Conservation (phyloP, 257 asterid genomes). For the Plectranthus barbatus region DNA sequence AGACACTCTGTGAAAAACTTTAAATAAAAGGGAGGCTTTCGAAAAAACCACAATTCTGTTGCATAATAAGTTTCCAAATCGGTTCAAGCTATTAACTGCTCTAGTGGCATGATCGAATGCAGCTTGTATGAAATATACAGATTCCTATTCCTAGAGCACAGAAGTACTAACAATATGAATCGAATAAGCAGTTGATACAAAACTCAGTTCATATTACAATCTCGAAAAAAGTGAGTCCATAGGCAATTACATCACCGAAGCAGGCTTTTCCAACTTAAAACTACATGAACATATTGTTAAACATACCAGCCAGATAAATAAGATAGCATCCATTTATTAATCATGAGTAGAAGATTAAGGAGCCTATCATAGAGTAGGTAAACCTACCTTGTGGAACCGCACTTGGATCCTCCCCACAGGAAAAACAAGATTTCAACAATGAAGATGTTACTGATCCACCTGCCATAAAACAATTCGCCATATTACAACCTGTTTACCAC, state of each 20-base stretch:
- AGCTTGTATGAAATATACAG: too few relatives aligned
- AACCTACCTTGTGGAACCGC: conserved; percentile 66
- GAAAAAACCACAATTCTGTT: background rate
- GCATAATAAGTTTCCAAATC: background rate
- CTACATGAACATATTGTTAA: too few relatives aligned
- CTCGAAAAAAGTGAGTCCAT: too few relatives aligned
- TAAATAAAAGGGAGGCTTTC: background rate
- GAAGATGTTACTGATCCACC: conserved; percentile 50
- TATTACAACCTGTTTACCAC: conserved; percentile 3
- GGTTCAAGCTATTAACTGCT: background rate
- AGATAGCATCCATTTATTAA: background rate
- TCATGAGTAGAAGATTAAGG: conserved; percentile 1
- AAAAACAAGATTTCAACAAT: conserved; percentile 70
- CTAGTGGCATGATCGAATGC: background rate
- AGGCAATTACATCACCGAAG: too few relatives aligned
- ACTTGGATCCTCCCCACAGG: conserved; percentile 87
- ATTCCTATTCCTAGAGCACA: too few relatives aligned
- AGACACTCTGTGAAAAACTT: background rate
- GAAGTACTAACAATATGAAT: too few relatives aligned
- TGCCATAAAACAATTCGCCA: conserved; percentile 27
- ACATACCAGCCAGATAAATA: too few relatives aligned
- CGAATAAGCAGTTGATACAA: too few relatives aligned
- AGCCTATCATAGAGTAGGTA: conserved; percentile 13
- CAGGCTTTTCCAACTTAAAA: too few relatives aligned
- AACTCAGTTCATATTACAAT: too few relatives aligned